Evolutionary conservation across 192 early-diverging fungal genomes (phyloP).

Genomic region (Funneliformis geosporum): DNA sequence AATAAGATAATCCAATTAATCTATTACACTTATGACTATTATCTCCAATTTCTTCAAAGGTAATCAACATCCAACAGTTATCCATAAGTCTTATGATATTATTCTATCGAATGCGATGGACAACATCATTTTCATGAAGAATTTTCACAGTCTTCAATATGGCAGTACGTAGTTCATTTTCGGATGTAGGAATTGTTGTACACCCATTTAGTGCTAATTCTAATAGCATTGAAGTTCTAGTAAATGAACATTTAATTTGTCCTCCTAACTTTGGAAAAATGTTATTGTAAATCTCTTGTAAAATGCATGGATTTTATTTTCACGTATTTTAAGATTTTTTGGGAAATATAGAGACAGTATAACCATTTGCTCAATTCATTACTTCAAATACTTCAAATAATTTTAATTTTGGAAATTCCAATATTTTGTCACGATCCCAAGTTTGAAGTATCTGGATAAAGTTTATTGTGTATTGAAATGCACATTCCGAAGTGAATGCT

Average conservation of each 20-base stretch:
- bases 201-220: background rate
- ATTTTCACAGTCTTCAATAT: background rate
- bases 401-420: background rate
- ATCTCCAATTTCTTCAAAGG: no score
- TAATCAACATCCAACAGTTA: background rate
- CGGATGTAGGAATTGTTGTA: background rate
- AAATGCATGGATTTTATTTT: background rate
- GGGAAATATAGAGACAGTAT: background rate
- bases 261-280: background rate
- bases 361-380: background rate
- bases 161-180: background rate
- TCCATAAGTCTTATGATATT: slow-evolving; percentile 6
- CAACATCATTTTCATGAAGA: background rate
- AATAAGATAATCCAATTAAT: no score
- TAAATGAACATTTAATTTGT: background rate
- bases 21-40: no score
- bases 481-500: background rate
- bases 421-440: background rate
- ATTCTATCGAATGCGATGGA: background rate
- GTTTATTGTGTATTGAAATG: background rate
- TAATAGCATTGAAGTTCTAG: background rate
- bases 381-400: no score
- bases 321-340: background rate
- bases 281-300: background rate
- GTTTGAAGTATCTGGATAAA: background rate